Conservation (phyloP, 2,329 filamentous ascomycete species). For the Alternaria triticimaculans region DNA sequence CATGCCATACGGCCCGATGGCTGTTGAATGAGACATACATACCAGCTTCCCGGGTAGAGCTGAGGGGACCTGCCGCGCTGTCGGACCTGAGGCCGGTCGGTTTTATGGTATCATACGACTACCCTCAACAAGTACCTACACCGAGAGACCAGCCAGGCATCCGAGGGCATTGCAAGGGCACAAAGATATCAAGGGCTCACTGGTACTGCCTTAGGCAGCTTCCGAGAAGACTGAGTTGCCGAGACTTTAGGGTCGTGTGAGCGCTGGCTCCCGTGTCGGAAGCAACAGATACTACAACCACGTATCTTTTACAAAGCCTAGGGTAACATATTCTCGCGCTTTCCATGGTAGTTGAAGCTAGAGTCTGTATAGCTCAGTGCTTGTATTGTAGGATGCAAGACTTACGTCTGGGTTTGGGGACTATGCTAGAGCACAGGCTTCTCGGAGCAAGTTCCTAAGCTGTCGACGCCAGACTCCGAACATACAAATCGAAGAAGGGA, state of each 20-base stretch:
- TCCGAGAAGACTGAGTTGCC: neutral
- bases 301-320: neutral
- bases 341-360: neutral
- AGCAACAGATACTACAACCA: neutral
- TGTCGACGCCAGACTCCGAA: neutral
- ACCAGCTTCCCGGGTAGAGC: neutral
- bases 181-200: neutral
- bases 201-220: neutral
- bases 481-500: neutral
- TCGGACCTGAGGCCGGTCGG: neutral
- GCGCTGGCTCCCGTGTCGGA: neutral
- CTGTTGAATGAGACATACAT: neutral
- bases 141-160: neutral
- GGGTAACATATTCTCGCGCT: neutral
- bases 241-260: neutral
- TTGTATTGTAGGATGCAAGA: neutral
- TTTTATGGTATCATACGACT: neutral
- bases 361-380: neutral
- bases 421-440: neutral
- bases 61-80: neutral
- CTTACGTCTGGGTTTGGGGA: neutral
- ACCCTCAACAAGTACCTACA: neutral
- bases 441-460: neutral
- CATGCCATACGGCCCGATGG: neutral
- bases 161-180: neutral